Conservation (phyloP, 345 rosid species). For the Conringia planisiliqua region DNA sequence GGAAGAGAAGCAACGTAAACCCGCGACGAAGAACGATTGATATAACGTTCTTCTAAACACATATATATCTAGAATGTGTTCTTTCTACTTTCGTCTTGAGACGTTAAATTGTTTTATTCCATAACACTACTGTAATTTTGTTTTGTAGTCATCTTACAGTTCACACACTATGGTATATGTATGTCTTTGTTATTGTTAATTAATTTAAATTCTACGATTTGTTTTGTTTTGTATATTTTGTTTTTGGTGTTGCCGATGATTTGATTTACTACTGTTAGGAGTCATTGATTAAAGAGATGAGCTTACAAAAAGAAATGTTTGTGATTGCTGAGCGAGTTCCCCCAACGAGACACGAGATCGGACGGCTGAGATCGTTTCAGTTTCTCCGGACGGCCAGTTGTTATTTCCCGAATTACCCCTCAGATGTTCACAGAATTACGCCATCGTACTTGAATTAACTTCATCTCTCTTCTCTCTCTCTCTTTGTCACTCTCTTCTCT, state of each 20-base stretch:
- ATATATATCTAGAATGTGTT: not conserved
- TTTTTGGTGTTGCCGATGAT: not conserved
- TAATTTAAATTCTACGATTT: not conserved
- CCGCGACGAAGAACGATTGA: constrained; percentile 6
- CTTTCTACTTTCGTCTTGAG: not conserved
- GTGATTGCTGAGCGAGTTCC: not conserved
- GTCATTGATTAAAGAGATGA: not conserved
- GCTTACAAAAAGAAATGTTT: not conserved
- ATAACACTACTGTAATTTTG: not conserved
- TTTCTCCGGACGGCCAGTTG: not conserved
- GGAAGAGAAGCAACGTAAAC: constrained; percentile 39
- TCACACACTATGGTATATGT: not conserved
- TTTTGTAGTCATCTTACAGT: not conserved
- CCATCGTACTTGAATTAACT: not conserved
- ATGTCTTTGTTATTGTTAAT: not conserved
- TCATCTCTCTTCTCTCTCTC: not conserved
- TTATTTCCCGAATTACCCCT: constrained; percentile 34
- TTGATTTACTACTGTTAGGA: not conserved
- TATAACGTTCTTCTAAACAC: not conserved
- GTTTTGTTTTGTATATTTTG: not conserved
- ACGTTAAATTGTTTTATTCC: not conserved
- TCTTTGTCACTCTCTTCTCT: not conserved
- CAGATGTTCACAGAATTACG: constrained; percentile 26
- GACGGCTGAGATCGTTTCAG: constrained; percentile 10
- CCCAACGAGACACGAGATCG: not conserved